Evolutionary conservation across 352 stramenopile species (phyloP), one percentile per base, ranked within the genome.

Genomic region (Phytopythium sindhum): DNA sequence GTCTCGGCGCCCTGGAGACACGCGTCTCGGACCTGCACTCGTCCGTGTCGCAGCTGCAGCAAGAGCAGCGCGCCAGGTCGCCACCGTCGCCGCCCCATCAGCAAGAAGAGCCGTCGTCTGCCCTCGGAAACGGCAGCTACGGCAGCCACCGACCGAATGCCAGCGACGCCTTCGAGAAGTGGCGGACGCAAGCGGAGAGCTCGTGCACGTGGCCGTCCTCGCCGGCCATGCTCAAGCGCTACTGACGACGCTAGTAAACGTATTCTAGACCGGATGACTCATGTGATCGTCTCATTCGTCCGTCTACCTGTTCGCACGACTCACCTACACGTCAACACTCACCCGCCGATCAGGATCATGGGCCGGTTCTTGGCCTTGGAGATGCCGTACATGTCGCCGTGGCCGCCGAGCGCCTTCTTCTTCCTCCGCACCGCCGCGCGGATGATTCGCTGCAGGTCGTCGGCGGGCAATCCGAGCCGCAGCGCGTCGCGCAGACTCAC

Each of bases 261-360:
- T 53, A 53, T 9, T 29, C 24, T 53, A 53, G 45, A 53, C 45
- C 21, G 24, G 21, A 31, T 53, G 21, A 26, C n/a, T 7, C 50
- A 41, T 10, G 21, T 4, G 12, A 35, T 53, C 24, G 19, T 56
- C 29, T 64, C 42, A 54, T 31, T 21, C 19, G 26, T 28, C 7
- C 26, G 14, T 55, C 69, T 47, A 21, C 23, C 26, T 33, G 33
- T 39, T 10, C 10, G 14, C 14, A 5, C 41, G 17, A 44, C 37
- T 19, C 41, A 9, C 41, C 41, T 24, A 23, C 42, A 4, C 19
- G 42, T 50, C 42, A 14, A 45, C 11, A 24, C 31, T 58, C 53
- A 99, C 42, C 97, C 97, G 45, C 97, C 97, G 75, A 99, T 99
- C 53, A 98, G 79, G 60, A 98, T 98, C 97, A 99, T 99, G 28